These are phyloP conservation scores for Fusarium ramigenum DNA, from an alignment of 2,329 filamentous ascomycete species.

Conservation along the genomic window DNA sequence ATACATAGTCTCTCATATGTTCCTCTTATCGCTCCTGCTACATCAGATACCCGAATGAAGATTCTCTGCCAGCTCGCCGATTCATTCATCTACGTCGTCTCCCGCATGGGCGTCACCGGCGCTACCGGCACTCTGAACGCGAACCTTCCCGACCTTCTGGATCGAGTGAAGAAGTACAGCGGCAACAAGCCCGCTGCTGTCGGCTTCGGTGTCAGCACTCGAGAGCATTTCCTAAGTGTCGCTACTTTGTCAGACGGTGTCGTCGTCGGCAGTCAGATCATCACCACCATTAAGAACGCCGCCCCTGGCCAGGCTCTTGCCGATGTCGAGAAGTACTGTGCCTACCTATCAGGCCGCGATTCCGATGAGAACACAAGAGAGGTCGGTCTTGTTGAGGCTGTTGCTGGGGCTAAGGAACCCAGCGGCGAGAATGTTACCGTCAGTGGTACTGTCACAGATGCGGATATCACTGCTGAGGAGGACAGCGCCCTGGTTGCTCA, in stretches of 20 bases:
- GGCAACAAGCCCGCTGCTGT: conserved; percentile 91
- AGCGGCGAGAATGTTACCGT: conserved; percentile 58
- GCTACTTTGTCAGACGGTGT: conserved; percentile 89
- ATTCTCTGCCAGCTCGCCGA: conserved; percentile 96
- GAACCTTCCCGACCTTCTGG: conserved; percentile 82
- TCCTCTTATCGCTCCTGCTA: conserved; percentile 94
- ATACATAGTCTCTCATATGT: conserved; percentile 84
- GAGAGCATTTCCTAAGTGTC: conserved; percentile 90
- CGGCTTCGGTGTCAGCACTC: conserved; percentile 95
- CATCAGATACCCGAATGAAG: conserved; percentile 92
- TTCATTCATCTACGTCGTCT: conserved; percentile 99
- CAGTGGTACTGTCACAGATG: conserved; percentile 71
- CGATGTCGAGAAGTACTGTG: conserved; percentile 87
- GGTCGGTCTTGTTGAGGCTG: conserved; percentile 74
- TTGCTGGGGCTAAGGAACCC: conserved; percentile 61
- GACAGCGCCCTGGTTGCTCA: conserved; percentile 78
- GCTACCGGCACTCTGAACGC: conserved; percentile 84
- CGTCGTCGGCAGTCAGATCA: conserved; percentile 95
- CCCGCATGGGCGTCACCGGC: conserved; percentile 95
- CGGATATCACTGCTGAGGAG: conserved; percentile 66
- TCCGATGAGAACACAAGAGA: conserved; percentile 64
- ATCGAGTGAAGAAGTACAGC: conserved; percentile 90
- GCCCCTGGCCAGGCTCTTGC: conserved; percentile 57
- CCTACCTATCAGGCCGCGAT: conserved; percentile 67
- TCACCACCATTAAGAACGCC: conserved; percentile 72